Base-by-base conservation (phyloP, 192 early-diverging fungal genomes). In the Backusella australiensis region DNA sequence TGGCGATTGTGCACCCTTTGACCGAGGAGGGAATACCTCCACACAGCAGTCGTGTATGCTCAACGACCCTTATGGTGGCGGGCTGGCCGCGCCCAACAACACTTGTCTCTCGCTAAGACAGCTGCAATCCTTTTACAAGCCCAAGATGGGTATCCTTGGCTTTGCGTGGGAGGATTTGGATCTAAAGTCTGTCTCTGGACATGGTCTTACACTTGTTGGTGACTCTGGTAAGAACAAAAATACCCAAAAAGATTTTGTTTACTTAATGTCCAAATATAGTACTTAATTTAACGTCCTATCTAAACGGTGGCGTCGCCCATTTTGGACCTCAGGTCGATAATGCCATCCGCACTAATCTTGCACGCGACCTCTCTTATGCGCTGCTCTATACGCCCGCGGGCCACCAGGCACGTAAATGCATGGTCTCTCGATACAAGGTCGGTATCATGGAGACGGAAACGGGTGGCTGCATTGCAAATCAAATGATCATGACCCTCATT, bases 371-470 rank as follows among this genome's bases (percentile, higher is more conserved):
- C 2, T 83, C 82, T 0, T 80, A 79, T 42, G 69, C 76, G 12
- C 19, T 83, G 1, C 4, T 77, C 12, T 73, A 80, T 19, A 63
- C 73, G 12, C 26, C 53, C 1, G 26, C 72, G 6, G 73, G 72
- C 0, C 79, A 81, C 70, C 66, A 78, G 0, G 86, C 85, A 1
- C 69, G 76, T 11, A 34, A 76, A 11, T 91, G 90, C 67, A n/a
- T 89, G 19, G 36, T 53, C 6, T 79, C 81, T 14, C 86, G 86
- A 8, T 89, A 85, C 42, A 49, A 63, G 32, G 85, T 86, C 23
- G 90, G 90, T 72, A 75, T 84, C 49, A 80, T 91, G 72, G 78
- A 89, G 72, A 88, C 87, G 75, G 88, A 89, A 56, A 85, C 88
- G 3, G 81, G 84, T 59, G 90, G 90, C 1, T 91, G 90, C 82